Base-by-base conservation (phyloP, 768 basidiomycete genomes). In the Hypholoma sublateritium region DNA sequence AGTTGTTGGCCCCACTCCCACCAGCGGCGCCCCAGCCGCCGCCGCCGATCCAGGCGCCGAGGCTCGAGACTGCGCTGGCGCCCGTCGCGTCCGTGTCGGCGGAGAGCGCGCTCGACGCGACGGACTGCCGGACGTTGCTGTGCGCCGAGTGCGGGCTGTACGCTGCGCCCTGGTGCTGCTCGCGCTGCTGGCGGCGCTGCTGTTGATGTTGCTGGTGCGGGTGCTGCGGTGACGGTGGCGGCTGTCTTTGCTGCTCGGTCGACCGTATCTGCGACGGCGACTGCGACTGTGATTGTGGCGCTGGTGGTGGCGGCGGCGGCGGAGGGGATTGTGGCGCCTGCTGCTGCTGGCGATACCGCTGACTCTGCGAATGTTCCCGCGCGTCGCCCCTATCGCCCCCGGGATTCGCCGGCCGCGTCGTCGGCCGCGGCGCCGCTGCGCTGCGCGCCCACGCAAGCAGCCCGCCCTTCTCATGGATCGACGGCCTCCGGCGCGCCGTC, bases 21-120 rank as follows among this genome's bases (percentile, higher is more conserved):
- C n/a, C n/a, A 39, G 37, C 25, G 21, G 25, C 49, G 7, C 61
- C 62, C 52, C 58, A 41, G 8, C 22, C 73, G 55, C 72, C 73
- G 51, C 73, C 71, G 66, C 88, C 87, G 52, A 88, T 71, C 60
- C 87, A 89, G 50, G 89, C 89, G 65, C 83, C 77, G 24, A 71
- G 71, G 22, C 81, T 81, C 45, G 76, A 73, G 32, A 75, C 74
- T 37, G 75, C 74, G 51, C 19, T 48, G 45, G 54, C 74, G 51
- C 19, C 39, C 35, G 54, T 55, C n/a, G 46, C 36, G 17, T 57
- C 58, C 17, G 62, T 63, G 36, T 60, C 59, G 24, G 68, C 61
- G 16, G 53, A 53, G 16, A 53, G 22, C 45, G 88, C 86, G 28
- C 85, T 84, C 6, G 87, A 86, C 11, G 82, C 82, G 48, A 86